Conservation (phyloP, 1,284 basidiomycete species). For the Cerrena zonata region DNA sequence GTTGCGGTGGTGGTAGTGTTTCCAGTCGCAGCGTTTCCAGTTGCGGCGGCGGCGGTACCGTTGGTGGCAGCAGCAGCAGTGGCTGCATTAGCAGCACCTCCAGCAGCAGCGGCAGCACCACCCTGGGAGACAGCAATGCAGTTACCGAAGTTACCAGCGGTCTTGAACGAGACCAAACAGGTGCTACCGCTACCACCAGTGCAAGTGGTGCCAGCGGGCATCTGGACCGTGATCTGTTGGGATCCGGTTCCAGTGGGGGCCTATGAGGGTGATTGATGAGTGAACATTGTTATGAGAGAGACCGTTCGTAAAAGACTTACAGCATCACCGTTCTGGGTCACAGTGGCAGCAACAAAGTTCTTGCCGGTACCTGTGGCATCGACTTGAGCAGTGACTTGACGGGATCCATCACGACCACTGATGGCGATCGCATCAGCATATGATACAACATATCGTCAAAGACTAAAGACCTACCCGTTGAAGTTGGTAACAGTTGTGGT, state of each 20-base stretch:
- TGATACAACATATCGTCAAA: background rate
- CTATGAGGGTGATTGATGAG: slow-evolving; percentile 9
- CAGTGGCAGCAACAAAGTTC: slow-evolving; percentile 27
- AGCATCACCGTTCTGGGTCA: slow-evolving; percentile 34
- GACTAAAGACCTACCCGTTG: slow-evolving; percentile 37
- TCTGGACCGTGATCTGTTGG: slow-evolving; percentile 35
- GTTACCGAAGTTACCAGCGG: slow-evolving; percentile 44
- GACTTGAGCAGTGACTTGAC: slow-evolving; percentile 35
- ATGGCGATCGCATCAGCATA: slow-evolving; percentile 1
- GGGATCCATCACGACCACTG: slow-evolving; percentile 45
- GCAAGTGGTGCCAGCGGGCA: slow-evolving; percentile 45
- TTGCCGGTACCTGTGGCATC: slow-evolving; percentile 35
- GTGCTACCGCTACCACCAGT: slow-evolving; percentile 40
- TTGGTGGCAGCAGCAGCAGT: background rate
- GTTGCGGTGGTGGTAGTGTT: background rate
- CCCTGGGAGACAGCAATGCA: slow-evolving; percentile 38
- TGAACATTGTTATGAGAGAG: background rate
- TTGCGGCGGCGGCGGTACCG: background rate
- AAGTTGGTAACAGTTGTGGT: slow-evolving; percentile 42
- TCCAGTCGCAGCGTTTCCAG: background rate
- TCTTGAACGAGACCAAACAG: slow-evolving; percentile 44
- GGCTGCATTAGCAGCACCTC: background rate
- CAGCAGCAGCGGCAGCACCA: slow-evolving; percentile 4
- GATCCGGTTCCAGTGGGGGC: slow-evolving; percentile 29
- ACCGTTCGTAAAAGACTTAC: slow-evolving; percentile 17